A percentile compares a stretch with the other conserved stretches of the same genome.
These are phyloP conservation scores for Cercospora janseana DNA, from an alignment of 2,329 filamentous ascomycete genomes.

Conservation along the genomic window DNA sequence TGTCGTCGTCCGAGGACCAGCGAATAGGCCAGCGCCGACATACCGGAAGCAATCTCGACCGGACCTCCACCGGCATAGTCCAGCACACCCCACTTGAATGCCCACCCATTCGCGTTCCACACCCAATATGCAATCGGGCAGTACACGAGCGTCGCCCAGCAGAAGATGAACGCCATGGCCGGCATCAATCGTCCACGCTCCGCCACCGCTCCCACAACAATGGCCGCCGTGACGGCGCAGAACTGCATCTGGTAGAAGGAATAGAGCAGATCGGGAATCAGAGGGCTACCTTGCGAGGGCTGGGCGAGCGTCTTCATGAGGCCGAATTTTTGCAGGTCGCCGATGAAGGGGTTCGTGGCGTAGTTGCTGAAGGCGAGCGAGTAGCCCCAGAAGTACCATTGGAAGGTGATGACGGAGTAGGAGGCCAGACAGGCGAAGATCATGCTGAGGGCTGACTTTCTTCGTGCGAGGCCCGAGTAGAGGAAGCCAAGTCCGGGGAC, in stretches of 20 bases:
- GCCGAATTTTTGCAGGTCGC: slow-evolving; percentile 84
- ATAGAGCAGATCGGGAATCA: slow-evolving; percentile 87
- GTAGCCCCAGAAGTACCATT: slow-evolving; percentile 99
- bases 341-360: slow-evolving; percentile 82
- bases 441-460: slow-evolving; percentile 95
- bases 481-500: slow-evolving; percentile 94
- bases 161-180: slow-evolving; percentile 91
- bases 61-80: slow-evolving; percentile 96
- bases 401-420: slow-evolving; percentile 85
- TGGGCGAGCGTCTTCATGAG: slow-evolving; percentile 77
- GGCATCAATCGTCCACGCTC: slow-evolving; percentile 91
- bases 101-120: slow-evolving; percentile 95
- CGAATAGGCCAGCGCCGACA: slow-evolving; percentile 92
- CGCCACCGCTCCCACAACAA: slow-evolving; percentile 86
- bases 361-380: slow-evolving; percentile 84
- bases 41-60: slow-evolving; percentile 92
- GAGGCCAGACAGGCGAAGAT: slow-evolving; percentile 98
- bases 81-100: slow-evolving; percentile 81
- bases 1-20: slow-evolving; percentile 93
- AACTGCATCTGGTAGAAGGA: slow-evolving; percentile 99
- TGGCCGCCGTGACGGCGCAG: slow-evolving; percentile 85
- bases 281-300: slow-evolving; percentile 83
- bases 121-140: slow-evolving; percentile 95
- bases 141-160: slow-evolving; percentile 97
- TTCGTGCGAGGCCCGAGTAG: slow-evolving; percentile 93